Evolutionary conservation across 2,329 filamentous ascomycete species (phyloP), one percentile per base, ranked within the genome.

Genomic region (Cladophialophora immunda): DNA sequence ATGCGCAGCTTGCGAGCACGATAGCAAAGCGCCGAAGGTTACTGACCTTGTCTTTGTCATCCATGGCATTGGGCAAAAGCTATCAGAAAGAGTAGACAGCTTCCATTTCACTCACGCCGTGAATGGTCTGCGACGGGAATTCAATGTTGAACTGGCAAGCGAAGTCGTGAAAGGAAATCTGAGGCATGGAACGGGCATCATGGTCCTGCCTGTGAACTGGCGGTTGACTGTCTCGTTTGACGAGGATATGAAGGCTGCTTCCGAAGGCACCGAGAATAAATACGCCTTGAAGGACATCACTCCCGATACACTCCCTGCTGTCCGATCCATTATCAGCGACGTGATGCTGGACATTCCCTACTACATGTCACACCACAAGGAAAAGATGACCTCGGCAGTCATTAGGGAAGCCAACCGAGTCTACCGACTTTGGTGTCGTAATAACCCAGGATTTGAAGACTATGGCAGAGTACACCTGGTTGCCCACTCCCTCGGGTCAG

Each of bases 311-410:
- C 92, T 99, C 32, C 94, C 94, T 0, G 93, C 92, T 0, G 91
- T 99, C n/a, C 90, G 95, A 54, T 92, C 91, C 75, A 89, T 99
- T 76, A 96, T 99, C 68, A 96, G 92, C 50, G 95, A 99, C 77
- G 93, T 99, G 73, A 97, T 99, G 93, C 90, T 98, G 58, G 95
- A 99, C 76, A 94, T 99, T 58, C 95, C 95, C 0, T 98, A 97
- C 76, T 99, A 98, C 80, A 90, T 99, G 80, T 98, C 94, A 0
- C 92, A 96, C 66, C 94, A 98, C 79, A 97, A 98, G 75, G 87
- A 90, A 3, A 97, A 93, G 78, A 98, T 99, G 94, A 91, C 97
- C 58, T 86, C 90, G 52, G 94, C 95, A 0, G 89, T 97, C 56
- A 90, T 97, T 47, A 86, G 86, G 66, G 95, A 99, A 80, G 94